Percentiles rank a stretch among this genome's conserved stretches.
These are phyloP conservation scores for Pythium brachiatum DNA, from an alignment of 352 stramenopile genomes.

Conservation along the genomic window DNA sequence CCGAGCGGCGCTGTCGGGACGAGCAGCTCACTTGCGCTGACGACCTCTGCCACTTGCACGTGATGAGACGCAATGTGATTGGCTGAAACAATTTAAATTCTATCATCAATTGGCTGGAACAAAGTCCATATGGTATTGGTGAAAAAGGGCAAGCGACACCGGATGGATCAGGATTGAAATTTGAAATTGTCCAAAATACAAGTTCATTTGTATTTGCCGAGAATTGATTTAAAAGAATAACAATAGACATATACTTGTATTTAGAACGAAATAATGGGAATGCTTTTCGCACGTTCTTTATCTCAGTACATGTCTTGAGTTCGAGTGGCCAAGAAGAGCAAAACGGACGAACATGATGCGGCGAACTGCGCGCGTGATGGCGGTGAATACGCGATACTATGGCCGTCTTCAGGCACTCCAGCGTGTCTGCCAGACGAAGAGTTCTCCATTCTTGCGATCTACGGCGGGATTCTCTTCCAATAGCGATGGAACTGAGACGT, in stretches of 20 bases:
- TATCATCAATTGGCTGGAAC: no score
- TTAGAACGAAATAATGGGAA: no score
- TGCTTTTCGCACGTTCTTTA: no score
- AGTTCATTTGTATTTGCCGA: no score
- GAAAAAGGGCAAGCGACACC: not conserved
- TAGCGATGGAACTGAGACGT: conserved; percentile 6
- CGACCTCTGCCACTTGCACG: conserved; percentile 1
- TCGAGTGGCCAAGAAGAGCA: not conserved
- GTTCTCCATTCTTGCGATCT: not conserved
- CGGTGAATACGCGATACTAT: not conserved
- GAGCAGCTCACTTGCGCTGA: not conserved
- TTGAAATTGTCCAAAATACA: not conserved
- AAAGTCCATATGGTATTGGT: conserved; percentile 2
- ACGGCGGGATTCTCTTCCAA: conserved; percentile 1
- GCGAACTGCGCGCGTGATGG: not conserved
- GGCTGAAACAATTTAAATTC: not conserved
- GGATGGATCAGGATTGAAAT: conserved; percentile 8
- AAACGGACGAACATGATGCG: not conserved
- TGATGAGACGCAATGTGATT: not conserved
- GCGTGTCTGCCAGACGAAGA: not conserved
- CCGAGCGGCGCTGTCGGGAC: not conserved
- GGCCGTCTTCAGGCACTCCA: not conserved
- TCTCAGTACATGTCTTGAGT: not conserved
- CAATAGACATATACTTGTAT: no score
- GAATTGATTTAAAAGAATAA: no score